Evolutionary conservation across 176 grass and related monocot genomes (phyloP).

Genomic region (Guadua angustifolia): DNA sequence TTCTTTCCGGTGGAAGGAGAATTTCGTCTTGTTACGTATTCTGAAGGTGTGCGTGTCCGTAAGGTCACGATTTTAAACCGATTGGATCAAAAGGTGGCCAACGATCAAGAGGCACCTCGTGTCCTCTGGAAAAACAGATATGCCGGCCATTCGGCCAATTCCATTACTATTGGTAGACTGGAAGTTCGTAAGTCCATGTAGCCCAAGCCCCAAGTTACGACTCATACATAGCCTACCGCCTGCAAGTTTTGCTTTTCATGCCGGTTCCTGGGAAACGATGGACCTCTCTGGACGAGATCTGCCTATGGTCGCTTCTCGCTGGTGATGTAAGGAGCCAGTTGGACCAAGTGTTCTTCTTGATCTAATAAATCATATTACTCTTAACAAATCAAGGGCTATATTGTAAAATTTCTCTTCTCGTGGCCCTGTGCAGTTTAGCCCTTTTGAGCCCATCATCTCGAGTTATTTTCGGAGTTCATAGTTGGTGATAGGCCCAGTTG

Average conservation of each 20-base stretch:
- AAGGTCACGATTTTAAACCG: neutral
- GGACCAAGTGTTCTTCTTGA: no score
- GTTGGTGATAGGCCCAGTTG: neutral
- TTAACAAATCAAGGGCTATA: no score
- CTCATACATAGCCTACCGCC: neutral
- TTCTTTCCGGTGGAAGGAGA: neutral
- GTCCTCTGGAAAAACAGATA: no score
- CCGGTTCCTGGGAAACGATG: neutral
- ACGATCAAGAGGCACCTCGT: no score
- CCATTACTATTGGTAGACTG: neutral
- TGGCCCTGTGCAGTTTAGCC: neutral
- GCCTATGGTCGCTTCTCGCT: no score
- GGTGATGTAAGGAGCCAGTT: no score
- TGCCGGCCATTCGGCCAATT: no score
- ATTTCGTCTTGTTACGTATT: neutral
- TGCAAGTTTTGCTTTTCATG: neutral
- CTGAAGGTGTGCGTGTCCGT: neutral
- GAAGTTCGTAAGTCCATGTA: neutral
- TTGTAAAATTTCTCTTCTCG: no score
- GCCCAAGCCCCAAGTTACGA: neutral
- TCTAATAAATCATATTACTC: no score
- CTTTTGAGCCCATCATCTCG: neutral
- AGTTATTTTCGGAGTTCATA: neutral
- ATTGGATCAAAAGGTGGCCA: no score
- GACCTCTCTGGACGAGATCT: neutral